Evolutionary conservation across 208 protist genomes (phyloP), one percentile per base, ranked within the genome.

Genomic region (Trypanosoma conorhini): DNA sequence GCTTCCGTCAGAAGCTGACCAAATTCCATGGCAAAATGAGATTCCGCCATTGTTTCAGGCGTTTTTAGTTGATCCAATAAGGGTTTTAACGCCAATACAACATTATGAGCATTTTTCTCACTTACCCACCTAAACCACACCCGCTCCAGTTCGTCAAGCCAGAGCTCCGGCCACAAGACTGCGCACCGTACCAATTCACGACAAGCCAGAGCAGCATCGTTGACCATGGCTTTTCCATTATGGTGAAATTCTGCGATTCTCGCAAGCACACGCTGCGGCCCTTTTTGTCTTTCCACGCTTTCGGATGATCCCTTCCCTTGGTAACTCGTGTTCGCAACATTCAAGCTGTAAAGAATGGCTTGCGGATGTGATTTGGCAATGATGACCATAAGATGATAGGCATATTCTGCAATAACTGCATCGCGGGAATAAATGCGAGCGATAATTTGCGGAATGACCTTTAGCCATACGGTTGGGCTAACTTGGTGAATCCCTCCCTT

Each of bases 401-500:
- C 92, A 17, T 98, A 89, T 63, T 96, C 87, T 0, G 92, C 80
- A 28, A 99, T 92, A 8, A 79, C 70, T 0, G 74, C n/a, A 26
- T 96, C 74, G 33, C 80, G 87, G 22, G 96, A 96, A 76, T 99
- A 93, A 58, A 99, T 96, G 33, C 98, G 93, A 26, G 98, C 99
- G 72, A 99, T 99, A 33, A 99, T 96, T 86, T 99, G 98, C n/a
- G 98, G 99, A 48, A 99, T 98, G n/a, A 99, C 99, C 73, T 98
- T 96, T 5, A 99, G 89, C 99, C 99, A 99, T 42, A 98, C 99
- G 42, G 98, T 98, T 33, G 99, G 91, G 30, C 78, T 89, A 1
- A 99, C 91, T 10, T 88, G 86, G 46, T 89, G 73, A 71, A 99
- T 95, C 58, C 93, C 93, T 19, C 92, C 70, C 44, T 87, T 76